Evolutionary conservation across 495 filamentous ascomycete species (phyloP).

Genomic region (Talaromyces stipitatus): DNA sequence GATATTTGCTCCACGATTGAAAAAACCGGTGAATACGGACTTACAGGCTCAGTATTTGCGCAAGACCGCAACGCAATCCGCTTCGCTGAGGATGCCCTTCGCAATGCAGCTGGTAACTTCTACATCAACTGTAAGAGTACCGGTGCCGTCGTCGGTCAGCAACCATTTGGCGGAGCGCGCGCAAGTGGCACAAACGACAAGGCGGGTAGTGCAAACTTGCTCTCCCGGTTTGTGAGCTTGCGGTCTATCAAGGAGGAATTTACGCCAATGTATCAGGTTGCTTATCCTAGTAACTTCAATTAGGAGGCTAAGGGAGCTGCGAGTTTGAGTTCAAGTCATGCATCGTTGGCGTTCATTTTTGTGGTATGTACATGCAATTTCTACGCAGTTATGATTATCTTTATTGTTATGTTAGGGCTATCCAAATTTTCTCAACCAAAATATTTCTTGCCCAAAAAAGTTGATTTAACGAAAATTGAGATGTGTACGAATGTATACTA

Average conservation of each 20-base stretch:
- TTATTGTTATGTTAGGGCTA: too few species aligned
- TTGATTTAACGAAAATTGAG: not conserved
- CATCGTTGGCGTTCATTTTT: not conserved
- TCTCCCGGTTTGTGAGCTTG: slow-evolving; percentile 74
- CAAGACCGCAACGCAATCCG: slow-evolving; percentile 59
- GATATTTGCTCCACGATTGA: slow-evolving; percentile 53
- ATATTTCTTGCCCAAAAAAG: too few species aligned
- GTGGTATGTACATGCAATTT: not conserved
- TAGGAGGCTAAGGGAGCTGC: not conserved
- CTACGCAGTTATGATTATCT: too few species aligned
- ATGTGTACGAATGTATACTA: not conserved
- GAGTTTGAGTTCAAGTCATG: not conserved
- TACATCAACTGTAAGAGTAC: slow-evolving; percentile 94
- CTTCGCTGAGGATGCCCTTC: slow-evolving; percentile 63
- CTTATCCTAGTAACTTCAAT: slow-evolving; percentile 66
- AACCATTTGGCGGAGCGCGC: slow-evolving; percentile 81
- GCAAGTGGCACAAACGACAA: slow-evolving; percentile 91
- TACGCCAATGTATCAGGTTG: slow-evolving; percentile 54
- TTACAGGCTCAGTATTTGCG: slow-evolving; percentile 76
- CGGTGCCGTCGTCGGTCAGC: slow-evolving; percentile 85
- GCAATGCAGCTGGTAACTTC: slow-evolving; percentile 79
- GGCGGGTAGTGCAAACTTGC: slow-evolving; percentile 68
- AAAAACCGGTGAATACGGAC: slow-evolving; percentile 61
- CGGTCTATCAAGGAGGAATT: slow-evolving; percentile 92
- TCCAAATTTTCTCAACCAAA: too few species aligned